phyloP scores from a whole-genome alignment of 345 rosid genomes.

The Acer negundo region DNA sequence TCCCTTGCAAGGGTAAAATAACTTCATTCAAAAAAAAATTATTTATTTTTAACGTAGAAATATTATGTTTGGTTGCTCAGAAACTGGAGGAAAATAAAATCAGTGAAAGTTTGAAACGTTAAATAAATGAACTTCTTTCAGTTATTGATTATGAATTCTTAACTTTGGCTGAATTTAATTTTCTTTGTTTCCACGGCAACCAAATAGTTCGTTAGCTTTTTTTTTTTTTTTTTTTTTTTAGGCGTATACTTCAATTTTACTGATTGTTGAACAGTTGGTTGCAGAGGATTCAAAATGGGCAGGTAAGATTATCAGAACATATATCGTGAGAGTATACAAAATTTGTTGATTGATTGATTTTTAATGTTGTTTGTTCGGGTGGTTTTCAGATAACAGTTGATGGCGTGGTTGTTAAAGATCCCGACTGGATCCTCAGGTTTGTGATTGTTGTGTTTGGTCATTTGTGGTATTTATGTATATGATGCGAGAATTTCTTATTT shows the following conservation, averaged over 20 bases:
- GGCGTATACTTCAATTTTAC: neutral
- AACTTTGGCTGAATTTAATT: neutral
- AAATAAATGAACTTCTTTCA: no score
- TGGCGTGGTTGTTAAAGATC: conserved; percentile 59
- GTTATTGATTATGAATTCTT: no score
- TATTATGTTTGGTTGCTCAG: conserved; percentile 10
- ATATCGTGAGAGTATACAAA: neutral
- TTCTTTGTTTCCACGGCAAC: neutral
- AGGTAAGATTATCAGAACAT: conserved; percentile 42
- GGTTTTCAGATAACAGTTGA: conserved; percentile 62
- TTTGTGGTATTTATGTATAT: neutral
- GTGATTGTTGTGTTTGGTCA: neutral
- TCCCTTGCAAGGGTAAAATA: conserved; percentile 73
- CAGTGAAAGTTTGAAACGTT: neutral
- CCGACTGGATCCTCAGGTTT: conserved; percentile 57
- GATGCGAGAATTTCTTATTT: neutral
- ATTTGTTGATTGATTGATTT: neutral
- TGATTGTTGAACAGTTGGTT: conserved; percentile 61
- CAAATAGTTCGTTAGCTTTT: neutral
- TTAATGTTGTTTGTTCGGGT: neutral
- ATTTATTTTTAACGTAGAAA: neutral
- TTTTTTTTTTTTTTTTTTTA: neutral
- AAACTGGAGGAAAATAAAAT: neutral
- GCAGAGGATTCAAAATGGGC: conserved; percentile 82
- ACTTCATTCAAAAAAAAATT: neutral